A percentile compares a stretch with the other conserved stretches of the same genome.
Evolutionary conservation across 176 grass and related monocot species (phyloP).

Genomic region (Saccharum officinarum): DNA sequence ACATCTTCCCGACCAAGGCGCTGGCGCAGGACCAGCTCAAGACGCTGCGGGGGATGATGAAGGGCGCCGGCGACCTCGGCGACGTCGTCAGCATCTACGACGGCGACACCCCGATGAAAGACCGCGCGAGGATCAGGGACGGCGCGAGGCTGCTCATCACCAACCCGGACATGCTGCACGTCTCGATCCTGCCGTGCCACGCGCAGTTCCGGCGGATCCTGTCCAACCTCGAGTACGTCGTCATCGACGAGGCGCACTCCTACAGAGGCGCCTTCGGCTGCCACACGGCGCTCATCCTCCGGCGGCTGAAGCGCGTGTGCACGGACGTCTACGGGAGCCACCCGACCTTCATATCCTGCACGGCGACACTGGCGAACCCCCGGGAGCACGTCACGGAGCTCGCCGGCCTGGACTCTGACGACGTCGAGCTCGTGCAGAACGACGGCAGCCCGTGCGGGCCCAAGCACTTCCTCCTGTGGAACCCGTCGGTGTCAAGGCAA

Average conservation of each 20-base stretch:
- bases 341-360: constrained; percentile 66
- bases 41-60: constrained; percentile 53
- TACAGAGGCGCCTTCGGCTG: constrained; percentile 89
- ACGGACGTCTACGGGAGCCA: constrained; percentile 48
- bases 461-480: constrained; percentile 76
- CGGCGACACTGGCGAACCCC: constrained; percentile 68
- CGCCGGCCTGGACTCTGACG: constrained; percentile 35
- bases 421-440: constrained; percentile 47
- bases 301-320: constrained; percentile 54
- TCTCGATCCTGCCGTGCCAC: constrained; percentile 66
- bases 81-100: constrained; percentile 56
- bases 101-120: constrained; percentile 60
- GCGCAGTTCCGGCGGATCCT: constrained; percentile 54
- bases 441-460: constrained; percentile 60
- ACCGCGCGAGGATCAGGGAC: constrained; percentile 52
- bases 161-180: constrained; percentile 85
- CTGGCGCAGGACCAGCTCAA: constrained; percentile 73
- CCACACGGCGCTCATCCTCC: constrained; percentile 28
- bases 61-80: background rate
- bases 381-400: constrained; percentile 70
- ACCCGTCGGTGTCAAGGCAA: constrained; percentile 34
- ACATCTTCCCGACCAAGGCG: constrained; percentile 83
- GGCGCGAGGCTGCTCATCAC: constrained; percentile 43
- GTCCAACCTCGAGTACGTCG: constrained; percentile 63
- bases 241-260: constrained; percentile 72